Evolutionary conservation across 1,284 basidiomycete species (phyloP).

Genomic region (Malassezia brasiliensis): DNA sequence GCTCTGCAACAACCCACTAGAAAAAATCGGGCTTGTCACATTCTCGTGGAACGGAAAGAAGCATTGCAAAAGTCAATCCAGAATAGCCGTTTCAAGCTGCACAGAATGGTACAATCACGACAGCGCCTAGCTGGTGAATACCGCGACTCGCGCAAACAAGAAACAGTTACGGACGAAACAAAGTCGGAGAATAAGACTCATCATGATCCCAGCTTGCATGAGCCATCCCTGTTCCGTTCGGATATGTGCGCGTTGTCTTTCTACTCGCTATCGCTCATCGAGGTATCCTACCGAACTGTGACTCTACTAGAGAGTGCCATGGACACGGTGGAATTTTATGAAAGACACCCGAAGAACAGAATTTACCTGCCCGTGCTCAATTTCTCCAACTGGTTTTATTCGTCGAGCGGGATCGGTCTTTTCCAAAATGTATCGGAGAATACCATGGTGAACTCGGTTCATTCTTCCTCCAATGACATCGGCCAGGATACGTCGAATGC

Average conservation of each 20-base stretch:
- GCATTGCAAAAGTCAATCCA: background rate
- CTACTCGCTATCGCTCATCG: conserved; percentile 30
- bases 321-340: conserved; percentile 8
- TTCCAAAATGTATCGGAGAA: conserved; percentile 6
- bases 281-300: conserved; percentile 25
- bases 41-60: background rate
- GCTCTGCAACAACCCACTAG: background rate
- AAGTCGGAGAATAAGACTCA: background rate
- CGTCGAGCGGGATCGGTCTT: conserved; percentile 5
- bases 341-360: background rate
- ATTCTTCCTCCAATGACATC: too few relatives aligned
- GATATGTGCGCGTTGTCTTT: conserved; percentile 29
- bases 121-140: background rate
- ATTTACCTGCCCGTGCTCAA: conserved; percentile 14
- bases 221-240: conserved; percentile 20
- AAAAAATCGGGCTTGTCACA: background rate
- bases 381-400: conserved; percentile 23
- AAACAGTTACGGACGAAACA: background rate
- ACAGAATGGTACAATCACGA: background rate
- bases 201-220: background rate
- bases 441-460: background rate
- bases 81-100: background rate
- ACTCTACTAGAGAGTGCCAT: conserved; percentile 13
- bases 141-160: background rate
- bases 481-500: background rate